phyloP scores from a whole-genome alignment of 2,329 filamentous ascomycete species.

The Tolypocladium cylindrosporum region DNA sequence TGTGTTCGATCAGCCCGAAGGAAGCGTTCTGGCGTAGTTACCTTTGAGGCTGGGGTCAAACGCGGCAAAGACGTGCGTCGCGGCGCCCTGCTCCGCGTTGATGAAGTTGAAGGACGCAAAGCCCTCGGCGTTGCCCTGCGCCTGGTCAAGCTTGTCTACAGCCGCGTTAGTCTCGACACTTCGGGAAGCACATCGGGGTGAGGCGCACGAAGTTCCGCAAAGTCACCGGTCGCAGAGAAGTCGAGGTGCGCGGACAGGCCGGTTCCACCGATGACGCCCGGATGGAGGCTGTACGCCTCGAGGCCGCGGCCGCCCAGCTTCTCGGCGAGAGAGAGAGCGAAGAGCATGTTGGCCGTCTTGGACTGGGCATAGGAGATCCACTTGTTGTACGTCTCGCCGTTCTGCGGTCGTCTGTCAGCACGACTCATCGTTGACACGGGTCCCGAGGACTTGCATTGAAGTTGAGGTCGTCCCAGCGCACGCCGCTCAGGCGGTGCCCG shows the following conservation, averaged over 20 bases:
- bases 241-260: conserved; percentile 13
- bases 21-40: conserved; percentile 1
- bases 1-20: background rate
- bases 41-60: conserved; percentile 23
- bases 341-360: conserved; percentile 27
- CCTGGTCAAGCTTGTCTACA: conserved; percentile 8
- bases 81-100: conserved; percentile 16
- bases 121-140: conserved; percentile 11
- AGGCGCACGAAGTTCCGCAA: conserved; percentile 9
- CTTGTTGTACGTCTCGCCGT: conserved; percentile 17
- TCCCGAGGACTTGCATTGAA: conserved; percentile 15
- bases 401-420: conserved; percentile 7
- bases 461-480: conserved; percentile 24
- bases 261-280: conserved; percentile 17
- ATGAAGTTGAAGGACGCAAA: conserved; percentile 11
- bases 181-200: background rate
- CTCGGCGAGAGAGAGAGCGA: conserved; percentile 18
- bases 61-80: conserved; percentile 25
- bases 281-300: conserved; percentile 22
- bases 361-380: conserved; percentile 27
- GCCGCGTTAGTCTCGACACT: conserved; percentile 2
- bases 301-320: conserved; percentile 19
- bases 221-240: conserved; percentile 6
- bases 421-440: background rate
- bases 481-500: conserved; percentile 15